Percentiles rank a stretch among this genome's conserved stretches.
Conservation (phyloP, 345 rosid genomes). For the Pistacia integerrima region DNA sequence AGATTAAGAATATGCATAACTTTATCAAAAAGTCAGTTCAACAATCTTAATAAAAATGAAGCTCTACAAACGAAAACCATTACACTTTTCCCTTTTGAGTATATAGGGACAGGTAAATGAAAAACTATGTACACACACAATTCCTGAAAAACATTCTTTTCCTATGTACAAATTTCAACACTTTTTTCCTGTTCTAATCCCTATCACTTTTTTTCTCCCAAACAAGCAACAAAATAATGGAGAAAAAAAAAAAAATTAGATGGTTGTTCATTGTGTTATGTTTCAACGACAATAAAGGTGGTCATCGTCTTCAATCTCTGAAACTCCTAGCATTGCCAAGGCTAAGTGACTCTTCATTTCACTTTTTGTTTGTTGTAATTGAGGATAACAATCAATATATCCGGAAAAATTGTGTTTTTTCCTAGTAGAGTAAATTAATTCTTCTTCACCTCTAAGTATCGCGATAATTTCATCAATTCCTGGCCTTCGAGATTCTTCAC, state of each 20-base stretch:
- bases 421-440: constrained; percentile 34
- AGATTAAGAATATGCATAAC: background rate
- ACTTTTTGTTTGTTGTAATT: constrained; percentile 58
- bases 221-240: constrained; percentile 22
- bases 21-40: constrained; percentile 3
- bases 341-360: constrained; percentile 91
- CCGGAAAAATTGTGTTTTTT: constrained; percentile 61
- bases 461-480: constrained; percentile 52
- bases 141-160: constrained; percentile 19
- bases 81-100: constrained; percentile 5
- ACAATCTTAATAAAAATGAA: constrained; percentile 10
- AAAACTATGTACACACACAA: constrained; percentile 37
- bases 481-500: constrained; percentile 77
- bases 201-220: constrained; percentile 21
- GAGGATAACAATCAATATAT: constrained; percentile 61
- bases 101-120: constrained; percentile 5
- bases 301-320: constrained; percentile 69
- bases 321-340: constrained; percentile 84
- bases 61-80: constrained; percentile 16
- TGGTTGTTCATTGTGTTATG: background rate
- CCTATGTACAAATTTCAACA: constrained; percentile 39
- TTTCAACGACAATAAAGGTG: constrained; percentile 56
- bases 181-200: constrained; percentile 15
- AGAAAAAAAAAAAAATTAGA: constrained; percentile 7
- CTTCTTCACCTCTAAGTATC: constrained; percentile 63